Percentiles rank a stretch among this genome's conserved stretches.
Evolutionary conservation across 2,329 filamentous ascomycete species (phyloP).

Genomic region (Tolypocladium tropicale): DNA sequence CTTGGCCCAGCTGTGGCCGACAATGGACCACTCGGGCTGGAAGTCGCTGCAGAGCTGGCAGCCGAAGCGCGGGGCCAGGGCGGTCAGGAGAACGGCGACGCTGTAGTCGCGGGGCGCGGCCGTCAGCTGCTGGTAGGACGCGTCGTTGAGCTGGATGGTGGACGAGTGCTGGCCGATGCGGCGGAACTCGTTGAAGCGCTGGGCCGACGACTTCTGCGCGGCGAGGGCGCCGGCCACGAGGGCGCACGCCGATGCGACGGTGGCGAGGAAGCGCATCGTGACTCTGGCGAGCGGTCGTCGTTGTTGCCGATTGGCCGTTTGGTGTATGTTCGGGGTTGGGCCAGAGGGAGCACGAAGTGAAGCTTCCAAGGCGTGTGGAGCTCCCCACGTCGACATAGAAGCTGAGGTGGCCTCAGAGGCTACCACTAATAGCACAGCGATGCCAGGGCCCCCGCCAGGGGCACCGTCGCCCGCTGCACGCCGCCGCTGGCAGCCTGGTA

Average conservation of each 20-base stretch:
- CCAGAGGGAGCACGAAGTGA: neutral
- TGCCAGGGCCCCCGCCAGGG: neutral
- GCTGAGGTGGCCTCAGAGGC: conserved; percentile 27
- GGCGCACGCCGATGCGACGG: conserved; percentile 53
- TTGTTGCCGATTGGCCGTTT: conserved; percentile 4
- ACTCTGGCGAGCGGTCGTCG: conserved; percentile 1
- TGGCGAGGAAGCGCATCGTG: conserved; percentile 59
- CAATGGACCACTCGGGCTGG: conserved; percentile 85
- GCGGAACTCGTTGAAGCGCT: conserved; percentile 64
- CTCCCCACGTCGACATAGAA: conserved; percentile 10
- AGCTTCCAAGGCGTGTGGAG: neutral
- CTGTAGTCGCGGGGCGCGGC: conserved; percentile 73
- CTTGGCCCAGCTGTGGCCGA: conserved; percentile 78
- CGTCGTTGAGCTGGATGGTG: conserved; percentile 71
- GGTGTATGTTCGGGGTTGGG: neutral
- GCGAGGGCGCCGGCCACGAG: conserved; percentile 49
- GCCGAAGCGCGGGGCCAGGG: conserved; percentile 70
- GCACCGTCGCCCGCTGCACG: neutral
- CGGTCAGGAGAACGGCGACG: conserved; percentile 74
- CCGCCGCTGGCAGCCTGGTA: neutral
- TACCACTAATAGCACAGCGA: too few relatives aligned
- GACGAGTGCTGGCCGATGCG: conserved; percentile 52
- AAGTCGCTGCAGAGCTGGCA: conserved; percentile 85
- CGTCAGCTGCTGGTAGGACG: conserved; percentile 65
- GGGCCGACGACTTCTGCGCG: conserved; percentile 51